These are phyloP conservation scores for Marasmius fiardii DNA, from an alignment of 1,284 basidiomycete genomes.

Conservation along the genomic window DNA sequence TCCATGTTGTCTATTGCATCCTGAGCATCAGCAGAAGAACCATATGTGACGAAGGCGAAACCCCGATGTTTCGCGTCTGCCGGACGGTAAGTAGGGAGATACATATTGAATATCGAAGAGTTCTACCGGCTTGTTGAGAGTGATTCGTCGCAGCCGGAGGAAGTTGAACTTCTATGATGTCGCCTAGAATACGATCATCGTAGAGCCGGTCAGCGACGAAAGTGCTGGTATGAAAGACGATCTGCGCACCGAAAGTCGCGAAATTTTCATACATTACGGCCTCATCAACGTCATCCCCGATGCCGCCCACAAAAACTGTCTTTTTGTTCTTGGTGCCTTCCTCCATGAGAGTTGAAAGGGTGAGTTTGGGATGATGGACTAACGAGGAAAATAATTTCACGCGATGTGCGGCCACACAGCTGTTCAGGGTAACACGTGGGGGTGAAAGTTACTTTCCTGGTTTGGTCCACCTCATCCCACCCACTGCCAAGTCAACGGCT, in stretches of 20 bases:
- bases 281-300: slow-evolving; percentile 76
- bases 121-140: slow-evolving; percentile 46
- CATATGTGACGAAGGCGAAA: slow-evolving; percentile 78
- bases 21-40: slow-evolving; percentile 74
- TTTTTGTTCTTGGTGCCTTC: slow-evolving; percentile 79
- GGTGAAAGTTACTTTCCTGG: slow-evolving; percentile 3
- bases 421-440: slow-evolving; percentile 22
- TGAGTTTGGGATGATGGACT: not conserved
- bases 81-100: not conserved
- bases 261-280: slow-evolving; percentile 63
- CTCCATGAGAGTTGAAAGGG: slow-evolving; percentile 46
- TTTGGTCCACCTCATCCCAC: not conserved
- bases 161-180: slow-evolving; percentile 78
- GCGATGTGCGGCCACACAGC: slow-evolving; percentile 31
- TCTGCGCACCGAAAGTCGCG: slow-evolving; percentile 69
- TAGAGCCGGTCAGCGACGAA: slow-evolving; percentile 8
- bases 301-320: slow-evolving; percentile 75
- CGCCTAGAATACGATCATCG: slow-evolving; percentile 56
- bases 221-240: not conserved
- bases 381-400: slow-evolving; percentile 32
- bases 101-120: not conserved
- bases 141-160: slow-evolving; percentile 66
- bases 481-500: not conserved
- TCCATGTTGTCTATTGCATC: slow-evolving; percentile 91
- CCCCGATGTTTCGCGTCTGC: slow-evolving; percentile 75